phyloP scores from a whole-genome alignment of 148 eudicot genomes.

The Amaranthus palmeri region DNA sequence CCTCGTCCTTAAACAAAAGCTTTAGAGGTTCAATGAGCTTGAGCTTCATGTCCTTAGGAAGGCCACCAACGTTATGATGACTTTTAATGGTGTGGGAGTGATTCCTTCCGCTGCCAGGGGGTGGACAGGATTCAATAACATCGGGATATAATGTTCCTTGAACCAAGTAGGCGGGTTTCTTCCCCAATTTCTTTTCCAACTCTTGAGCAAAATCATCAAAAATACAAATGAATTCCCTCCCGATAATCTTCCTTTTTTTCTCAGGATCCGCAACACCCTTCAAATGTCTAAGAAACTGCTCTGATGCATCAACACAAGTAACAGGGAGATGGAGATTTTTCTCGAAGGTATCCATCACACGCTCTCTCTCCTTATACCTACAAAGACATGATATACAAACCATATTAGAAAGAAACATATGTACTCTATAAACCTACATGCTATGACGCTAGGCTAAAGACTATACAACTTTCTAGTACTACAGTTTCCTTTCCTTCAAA shows the following conservation, averaged over 20 bases:
- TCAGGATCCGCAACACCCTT: conserved; percentile 92
- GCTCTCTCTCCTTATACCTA: conserved; percentile 87
- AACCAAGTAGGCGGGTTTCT: conserved; percentile 69
- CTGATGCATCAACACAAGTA: conserved; percentile 79
- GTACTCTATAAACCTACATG: background rate
- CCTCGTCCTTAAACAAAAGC: conserved; percentile 95
- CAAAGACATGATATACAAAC: conserved; percentile 10
- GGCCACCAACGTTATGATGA: conserved; percentile 98
- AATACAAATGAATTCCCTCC: conserved; percentile 76
- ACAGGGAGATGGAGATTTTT: conserved; percentile 89
- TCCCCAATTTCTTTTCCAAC: conserved; percentile 63
- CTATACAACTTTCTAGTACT: background rate
- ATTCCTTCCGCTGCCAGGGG: conserved; percentile 92
- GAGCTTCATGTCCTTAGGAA: conserved; percentile 95
- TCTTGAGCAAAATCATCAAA: conserved; percentile 86
- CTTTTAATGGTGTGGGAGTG: conserved; percentile 97
- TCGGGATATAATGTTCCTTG: conserved; percentile 98
- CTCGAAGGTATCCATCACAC: conserved; percentile 92
- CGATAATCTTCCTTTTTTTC: conserved; percentile 83
- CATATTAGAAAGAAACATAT: background rate
- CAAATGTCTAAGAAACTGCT: conserved; percentile 69
- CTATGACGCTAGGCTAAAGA: background rate
- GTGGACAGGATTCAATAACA: conserved; percentile 96
- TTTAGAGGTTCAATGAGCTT: conserved; percentile 96
- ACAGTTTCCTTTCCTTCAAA: background rate